These are phyloP conservation scores for Arthrinium phaeospermum DNA, from an alignment of 2,329 filamentous ascomycete genomes.

Conservation along the genomic window DNA sequence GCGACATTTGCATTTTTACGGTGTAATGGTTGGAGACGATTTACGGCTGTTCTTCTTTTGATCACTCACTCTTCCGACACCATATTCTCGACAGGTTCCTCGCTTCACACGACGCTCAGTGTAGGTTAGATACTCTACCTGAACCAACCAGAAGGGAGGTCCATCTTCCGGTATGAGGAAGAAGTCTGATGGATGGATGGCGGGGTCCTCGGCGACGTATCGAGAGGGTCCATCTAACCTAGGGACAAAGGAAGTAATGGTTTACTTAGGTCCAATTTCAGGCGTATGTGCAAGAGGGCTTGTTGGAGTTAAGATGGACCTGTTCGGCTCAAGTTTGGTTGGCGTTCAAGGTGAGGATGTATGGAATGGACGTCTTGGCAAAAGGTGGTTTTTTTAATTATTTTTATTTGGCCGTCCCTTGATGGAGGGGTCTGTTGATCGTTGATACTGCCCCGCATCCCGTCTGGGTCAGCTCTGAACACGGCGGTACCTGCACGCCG, in stretches of 20 bases:
- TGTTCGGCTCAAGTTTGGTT: background rate
- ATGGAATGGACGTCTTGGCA: constrained; percentile 11
- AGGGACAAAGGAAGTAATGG: constrained; percentile 9
- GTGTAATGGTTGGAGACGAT: constrained; percentile 37
- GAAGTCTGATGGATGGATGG: constrained; percentile 1
- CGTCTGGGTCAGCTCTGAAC: background rate
- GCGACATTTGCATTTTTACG: constrained; percentile 40
- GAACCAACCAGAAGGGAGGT: constrained; percentile 2
- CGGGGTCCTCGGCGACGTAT: constrained; percentile 1
- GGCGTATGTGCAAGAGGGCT: constrained; percentile 15
- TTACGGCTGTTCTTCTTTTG: constrained; percentile 32
- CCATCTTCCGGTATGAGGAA: background rate
- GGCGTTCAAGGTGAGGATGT: constrained; percentile 14
- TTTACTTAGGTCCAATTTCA: constrained; percentile 6
- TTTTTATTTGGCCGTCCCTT: background rate
- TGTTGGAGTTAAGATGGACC: constrained; percentile 9
- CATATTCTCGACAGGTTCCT: constrained; percentile 12
- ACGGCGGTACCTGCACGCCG: constrained; percentile 2
- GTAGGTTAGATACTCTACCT: background rate
- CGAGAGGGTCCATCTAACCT: background rate
- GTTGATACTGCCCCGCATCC: constrained; percentile 14
- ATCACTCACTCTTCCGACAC: constrained; percentile 3
- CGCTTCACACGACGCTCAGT: constrained; percentile 7
- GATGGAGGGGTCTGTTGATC: constrained; percentile 18
- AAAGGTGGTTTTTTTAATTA: background rate